Conservation (phyloP, 169 alveolate genomes). For the Plasmodium billcollinsi region DNA sequence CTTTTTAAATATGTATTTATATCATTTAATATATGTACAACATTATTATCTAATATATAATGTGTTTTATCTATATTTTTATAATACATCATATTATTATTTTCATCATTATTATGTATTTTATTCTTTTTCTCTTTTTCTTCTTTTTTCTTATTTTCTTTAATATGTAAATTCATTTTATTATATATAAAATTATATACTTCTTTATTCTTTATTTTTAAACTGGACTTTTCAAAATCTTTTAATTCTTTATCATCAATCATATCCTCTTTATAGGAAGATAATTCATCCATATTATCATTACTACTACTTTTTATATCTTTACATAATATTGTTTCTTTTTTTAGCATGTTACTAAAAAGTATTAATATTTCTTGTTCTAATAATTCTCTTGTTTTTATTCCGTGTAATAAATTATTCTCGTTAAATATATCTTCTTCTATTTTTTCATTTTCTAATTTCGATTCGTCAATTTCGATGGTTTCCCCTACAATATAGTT, state of each 20-base stretch:
- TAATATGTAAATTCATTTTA: slow-evolving; percentile 20
- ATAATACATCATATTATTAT: background rate
- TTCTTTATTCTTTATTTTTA: slow-evolving; percentile 44
- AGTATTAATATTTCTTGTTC: slow-evolving; percentile 53
- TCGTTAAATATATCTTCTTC: slow-evolving; percentile 65
- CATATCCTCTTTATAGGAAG: background rate
- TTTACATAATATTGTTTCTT: slow-evolving; percentile 35
- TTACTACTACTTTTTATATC: slow-evolving; percentile 14
- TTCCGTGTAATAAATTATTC: slow-evolving; percentile 28
- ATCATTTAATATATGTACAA: slow-evolving; percentile 42
- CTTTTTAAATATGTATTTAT: slow-evolving; percentile 54
- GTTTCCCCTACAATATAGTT: slow-evolving; percentile 29
- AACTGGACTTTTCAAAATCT: slow-evolving; percentile 3
- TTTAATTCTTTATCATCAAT: slow-evolving; percentile 6
- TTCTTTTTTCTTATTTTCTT: slow-evolving; percentile 1
- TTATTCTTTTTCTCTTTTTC: background rate
- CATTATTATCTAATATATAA: slow-evolving; percentile 47
- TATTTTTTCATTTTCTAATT: background rate
- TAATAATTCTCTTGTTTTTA: slow-evolving; percentile 47
- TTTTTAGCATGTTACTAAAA: slow-evolving; percentile 57
- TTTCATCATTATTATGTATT: background rate
- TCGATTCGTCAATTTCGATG: background rate
- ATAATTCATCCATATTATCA: background rate
- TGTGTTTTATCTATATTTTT: slow-evolving; percentile 25
- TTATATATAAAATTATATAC: slow-evolving; percentile 39